Evolutionary conservation across 179 eudicot genomes (phyloP), one percentile per base, ranked within the genome.

Genomic region (Silene noctiflora): DNA sequence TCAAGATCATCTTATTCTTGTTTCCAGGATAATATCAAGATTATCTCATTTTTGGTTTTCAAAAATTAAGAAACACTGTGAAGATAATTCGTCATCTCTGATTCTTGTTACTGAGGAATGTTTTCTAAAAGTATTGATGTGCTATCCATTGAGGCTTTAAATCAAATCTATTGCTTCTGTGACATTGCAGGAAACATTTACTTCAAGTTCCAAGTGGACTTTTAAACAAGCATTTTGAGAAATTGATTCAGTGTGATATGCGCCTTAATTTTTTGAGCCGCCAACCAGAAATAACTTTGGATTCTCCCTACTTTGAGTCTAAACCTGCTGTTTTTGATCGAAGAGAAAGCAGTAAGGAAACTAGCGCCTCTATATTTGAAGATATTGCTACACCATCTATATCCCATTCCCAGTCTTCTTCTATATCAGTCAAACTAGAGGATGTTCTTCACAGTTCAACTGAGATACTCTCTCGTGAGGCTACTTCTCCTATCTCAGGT

Each of bases 181-280:
- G n/a, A 69, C 42, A 16, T 62, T 83, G 79, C 88, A 85, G 88
- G 88, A 80, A 85, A 39, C 88, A 85, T 80, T 83, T 83, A 67
- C 77, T 85, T 29, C 81, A 79, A 74, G 77, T 85, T 44, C 88
- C 88, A 29, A 53, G 74, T 74, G 88, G 85, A 53, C 81, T 85
- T 25, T 72, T 85, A 55, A 85, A 85, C 81, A 85, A 79, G 80
- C 88, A 85, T 83, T 85, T 85, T 63, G 88, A 85, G 76, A 85
- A 85, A 82, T 67, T 85, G 71, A 68, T 85, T 74, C 88, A 85
- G 75, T 85, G 86, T 74, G 88, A 85, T 70, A 59, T 59, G 81
- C 88, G 86, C 62, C 86, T 85, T 67, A 83, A 81, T 79, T 85
- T 71, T 64, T 79, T 85, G 74, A 83, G 88, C 72, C 77, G 33